phyloP scores from a whole-genome alignment of 352 stramenopile species.

The Globisporangium acanthophoron region DNA sequence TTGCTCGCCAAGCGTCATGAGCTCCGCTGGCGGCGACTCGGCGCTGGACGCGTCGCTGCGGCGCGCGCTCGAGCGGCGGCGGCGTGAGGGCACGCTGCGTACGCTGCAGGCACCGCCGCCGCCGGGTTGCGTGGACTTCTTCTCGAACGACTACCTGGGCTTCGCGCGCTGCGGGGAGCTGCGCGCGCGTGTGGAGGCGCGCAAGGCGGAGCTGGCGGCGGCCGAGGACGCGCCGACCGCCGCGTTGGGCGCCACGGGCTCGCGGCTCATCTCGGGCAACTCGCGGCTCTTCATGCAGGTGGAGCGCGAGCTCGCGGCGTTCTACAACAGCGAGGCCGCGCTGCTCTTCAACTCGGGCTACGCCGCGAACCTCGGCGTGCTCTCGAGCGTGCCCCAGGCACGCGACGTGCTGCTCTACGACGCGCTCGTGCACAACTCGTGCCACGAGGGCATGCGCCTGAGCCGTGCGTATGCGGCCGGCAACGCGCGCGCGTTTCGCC shows the following conservation, averaged over 20 bases:
- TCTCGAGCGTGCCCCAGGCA: conserved; percentile 88
- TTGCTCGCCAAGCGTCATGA: not conserved
- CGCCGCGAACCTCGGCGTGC: conserved; percentile 92
- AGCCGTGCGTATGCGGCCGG: conserved; percentile 56
- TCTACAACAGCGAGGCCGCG: conserved; percentile 89
- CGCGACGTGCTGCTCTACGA: conserved; percentile 94
- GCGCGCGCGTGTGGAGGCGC: conserved; percentile 33
- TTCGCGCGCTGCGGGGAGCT: conserved; percentile 77
- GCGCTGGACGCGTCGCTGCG: conserved; percentile 19
- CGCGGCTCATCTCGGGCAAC: conserved; percentile 94
- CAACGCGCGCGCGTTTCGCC: conserved; percentile 62
- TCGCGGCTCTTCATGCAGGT: conserved; percentile 83
- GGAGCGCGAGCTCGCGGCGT: conserved; percentile 76
- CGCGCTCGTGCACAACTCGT: conserved; percentile 96
- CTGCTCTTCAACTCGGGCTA: conserved; percentile 97
- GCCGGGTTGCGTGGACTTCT: conserved; percentile 88
- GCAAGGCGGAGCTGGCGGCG: conserved; percentile 28
- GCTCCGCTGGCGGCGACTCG: not conserved
- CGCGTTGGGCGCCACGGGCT: conserved; percentile 77
- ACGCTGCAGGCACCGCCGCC: conserved; percentile 24
- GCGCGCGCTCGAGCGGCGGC: conserved; percentile 15
- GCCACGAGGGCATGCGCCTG: conserved; percentile 91
- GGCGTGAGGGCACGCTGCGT: conserved; percentile 47
- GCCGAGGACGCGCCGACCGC: conserved; percentile 5
- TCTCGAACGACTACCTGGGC: conserved; percentile 97